A percentile compares a stretch with the other conserved stretches of the same genome.
phyloP scores from a whole-genome alignment of 768 basidiomycete species.

The Tricholoma hemisulphureum region DNA sequence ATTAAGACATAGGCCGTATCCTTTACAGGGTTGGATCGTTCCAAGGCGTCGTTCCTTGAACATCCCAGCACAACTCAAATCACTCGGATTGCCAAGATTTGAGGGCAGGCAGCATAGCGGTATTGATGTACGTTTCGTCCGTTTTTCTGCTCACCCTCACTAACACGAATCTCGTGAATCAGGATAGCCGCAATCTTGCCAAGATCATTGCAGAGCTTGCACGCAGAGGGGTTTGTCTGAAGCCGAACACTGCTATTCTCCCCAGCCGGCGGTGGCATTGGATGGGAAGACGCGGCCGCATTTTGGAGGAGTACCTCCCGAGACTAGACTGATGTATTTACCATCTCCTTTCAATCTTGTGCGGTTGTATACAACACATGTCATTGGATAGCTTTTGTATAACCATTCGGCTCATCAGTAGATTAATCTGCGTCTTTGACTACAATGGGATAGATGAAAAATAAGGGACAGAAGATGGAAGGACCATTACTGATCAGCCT shows the following conservation, averaged over 20 bases:
- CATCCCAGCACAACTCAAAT: constrained; percentile 70
- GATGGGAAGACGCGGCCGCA: constrained; percentile 79
- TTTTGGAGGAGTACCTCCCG: constrained; percentile 47
- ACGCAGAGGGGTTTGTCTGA: constrained; percentile 59
- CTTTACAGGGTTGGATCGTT: constrained; percentile 23
- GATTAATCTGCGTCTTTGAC: no score
- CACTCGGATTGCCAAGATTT: constrained; percentile 73
- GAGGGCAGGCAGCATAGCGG: constrained; percentile 85
- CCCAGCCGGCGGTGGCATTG: constrained; percentile 72
- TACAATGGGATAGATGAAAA: no score
- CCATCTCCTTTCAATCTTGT: neutral
- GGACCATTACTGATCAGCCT: constrained; percentile 9
- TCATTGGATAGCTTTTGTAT: neutral
- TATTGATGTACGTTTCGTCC: constrained; percentile 81
- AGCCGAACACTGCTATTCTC: constrained; percentile 71
- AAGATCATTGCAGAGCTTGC: constrained; percentile 81
- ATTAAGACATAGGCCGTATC: constrained; percentile 1
- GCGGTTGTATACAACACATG: neutral
- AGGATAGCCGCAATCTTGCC: constrained; percentile 91
- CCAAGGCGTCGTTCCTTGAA: constrained; percentile 48
- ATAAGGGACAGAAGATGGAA: no score
- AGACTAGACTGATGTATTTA: constrained; percentile 13
- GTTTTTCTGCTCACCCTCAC: constrained; percentile 13
- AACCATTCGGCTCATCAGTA: no score
- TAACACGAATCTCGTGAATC: constrained; percentile 13